Evolutionary conservation across 345 rosid genomes (phyloP).

Genomic region (Syzygium jambos): DNA sequence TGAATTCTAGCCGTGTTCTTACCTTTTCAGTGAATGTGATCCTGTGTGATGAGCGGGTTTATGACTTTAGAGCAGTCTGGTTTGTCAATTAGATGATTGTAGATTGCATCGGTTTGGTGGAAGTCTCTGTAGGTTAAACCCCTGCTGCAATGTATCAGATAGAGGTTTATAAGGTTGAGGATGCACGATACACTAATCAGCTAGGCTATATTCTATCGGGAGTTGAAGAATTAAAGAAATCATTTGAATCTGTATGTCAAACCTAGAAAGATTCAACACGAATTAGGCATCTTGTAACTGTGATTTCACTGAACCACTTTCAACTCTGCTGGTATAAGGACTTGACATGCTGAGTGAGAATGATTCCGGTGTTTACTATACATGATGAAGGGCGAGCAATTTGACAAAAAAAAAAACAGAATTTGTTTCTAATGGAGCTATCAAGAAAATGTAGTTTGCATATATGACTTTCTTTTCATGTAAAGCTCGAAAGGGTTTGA

Average conservation of each 20-base stretch:
- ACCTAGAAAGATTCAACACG: background rate
- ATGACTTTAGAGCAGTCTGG: background rate
- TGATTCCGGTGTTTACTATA: background rate
- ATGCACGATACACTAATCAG: background rate
- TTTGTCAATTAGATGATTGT: background rate
- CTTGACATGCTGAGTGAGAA: background rate
- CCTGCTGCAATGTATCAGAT: background rate
- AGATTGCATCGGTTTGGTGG: background rate
- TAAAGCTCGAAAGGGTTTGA: background rate
- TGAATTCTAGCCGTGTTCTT: background rate
- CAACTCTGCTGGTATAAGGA: background rate
- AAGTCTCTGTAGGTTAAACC: background rate
- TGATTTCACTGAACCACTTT: background rate
- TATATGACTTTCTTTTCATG: background rate
- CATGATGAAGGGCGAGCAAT: background rate
- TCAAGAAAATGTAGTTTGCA: background rate
- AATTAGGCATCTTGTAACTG: background rate
- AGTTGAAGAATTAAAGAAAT: background rate
- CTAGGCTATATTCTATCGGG: background rate
- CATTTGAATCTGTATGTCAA: background rate
- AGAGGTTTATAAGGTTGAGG: background rate
- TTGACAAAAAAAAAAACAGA: background rate
- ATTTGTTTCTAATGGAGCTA: background rate
- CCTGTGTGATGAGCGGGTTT: background rate
- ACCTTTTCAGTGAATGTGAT: background rate